Evolutionary conservation across 2,329 filamentous ascomycete genomes (phyloP).

Genomic region (Aureobasidium uvarum): DNA sequence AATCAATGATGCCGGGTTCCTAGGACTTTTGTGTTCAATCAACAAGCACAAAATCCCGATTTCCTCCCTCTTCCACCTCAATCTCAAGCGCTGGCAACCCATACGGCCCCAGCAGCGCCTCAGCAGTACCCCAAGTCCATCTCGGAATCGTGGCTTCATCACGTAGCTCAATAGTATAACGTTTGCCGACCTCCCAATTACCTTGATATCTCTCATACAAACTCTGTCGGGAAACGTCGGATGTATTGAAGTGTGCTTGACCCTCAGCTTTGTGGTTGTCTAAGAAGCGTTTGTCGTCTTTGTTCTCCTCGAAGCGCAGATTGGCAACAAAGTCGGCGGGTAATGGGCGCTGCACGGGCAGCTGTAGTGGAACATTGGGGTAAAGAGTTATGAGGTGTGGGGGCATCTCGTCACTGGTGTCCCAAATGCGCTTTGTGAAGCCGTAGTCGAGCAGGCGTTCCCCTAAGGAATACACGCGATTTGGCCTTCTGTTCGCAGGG

Average conservation of each 20-base stretch:
- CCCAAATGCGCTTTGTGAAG: background rate
- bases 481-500: background rate
- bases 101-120: background rate
- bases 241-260: background rate
- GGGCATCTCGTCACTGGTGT: background rate
- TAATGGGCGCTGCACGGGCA: background rate
- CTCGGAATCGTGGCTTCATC: background rate
- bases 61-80: background rate
- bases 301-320: background rate
- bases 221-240: background rate
- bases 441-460: background rate
- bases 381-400: background rate
- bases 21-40: background rate
- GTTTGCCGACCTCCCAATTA: background rate
- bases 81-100: background rate
- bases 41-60: background rate
- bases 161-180: background rate
- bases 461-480: background rate
- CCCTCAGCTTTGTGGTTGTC: background rate
- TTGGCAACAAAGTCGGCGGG: background rate
- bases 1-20: too few species aligned
- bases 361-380: background rate
- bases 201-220: background rate
- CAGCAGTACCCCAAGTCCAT: conserved; percentile 10
- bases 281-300: background rate